Evolutionary conservation across 2,329 filamentous ascomycete species (phyloP).

Genomic region (Botrytis sinoallii): DNA sequence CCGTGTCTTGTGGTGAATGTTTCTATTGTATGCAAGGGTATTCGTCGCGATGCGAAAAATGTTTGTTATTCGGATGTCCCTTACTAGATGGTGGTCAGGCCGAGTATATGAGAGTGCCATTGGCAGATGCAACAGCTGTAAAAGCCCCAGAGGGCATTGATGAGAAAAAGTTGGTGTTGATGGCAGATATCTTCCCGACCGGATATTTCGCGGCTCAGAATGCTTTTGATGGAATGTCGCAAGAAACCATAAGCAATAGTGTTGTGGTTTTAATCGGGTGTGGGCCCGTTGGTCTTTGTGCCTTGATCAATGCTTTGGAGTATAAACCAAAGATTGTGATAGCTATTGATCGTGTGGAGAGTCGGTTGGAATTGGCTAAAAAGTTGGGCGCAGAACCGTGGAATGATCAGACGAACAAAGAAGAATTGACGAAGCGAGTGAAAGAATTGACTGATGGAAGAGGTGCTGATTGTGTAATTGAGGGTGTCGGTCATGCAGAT

Average conservation of each 20-base stretch:
- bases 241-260: slow-evolving; percentile 58
- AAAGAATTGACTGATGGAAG: slow-evolving; percentile 73
- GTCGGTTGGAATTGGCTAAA: slow-evolving; percentile 69
- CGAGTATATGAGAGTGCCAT: slow-evolving; percentile 76
- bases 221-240: slow-evolving; percentile 61
- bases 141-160: slow-evolving; percentile 69
- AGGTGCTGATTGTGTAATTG: slow-evolving; percentile 81
- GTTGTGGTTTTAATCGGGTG: slow-evolving; percentile 81
- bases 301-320: slow-evolving; percentile 72
- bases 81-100: slow-evolving; percentile 76
- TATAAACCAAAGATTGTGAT: slow-evolving; percentile 73
- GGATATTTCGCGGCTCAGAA: slow-evolving; percentile 82
- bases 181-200: slow-evolving; percentile 91
- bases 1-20: slow-evolving; percentile 69
- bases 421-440: slow-evolving; percentile 63
- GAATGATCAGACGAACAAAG: slow-evolving; percentile 68
- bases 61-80: slow-evolving; percentile 66
- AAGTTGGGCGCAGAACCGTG: slow-evolving; percentile 76
- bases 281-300: slow-evolving; percentile 81
- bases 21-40: slow-evolving; percentile 81
- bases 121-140: slow-evolving; percentile 77
- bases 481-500: slow-evolving; percentile 69
- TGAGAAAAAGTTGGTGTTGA: slow-evolving; percentile 73
- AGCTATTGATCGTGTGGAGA: slow-evolving; percentile 74
- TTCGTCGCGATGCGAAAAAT: slow-evolving; percentile 73